Evolutionary conservation across 2,329 filamentous ascomycete genomes (phyloP).

Genomic region (Cytospora mali): DNA sequence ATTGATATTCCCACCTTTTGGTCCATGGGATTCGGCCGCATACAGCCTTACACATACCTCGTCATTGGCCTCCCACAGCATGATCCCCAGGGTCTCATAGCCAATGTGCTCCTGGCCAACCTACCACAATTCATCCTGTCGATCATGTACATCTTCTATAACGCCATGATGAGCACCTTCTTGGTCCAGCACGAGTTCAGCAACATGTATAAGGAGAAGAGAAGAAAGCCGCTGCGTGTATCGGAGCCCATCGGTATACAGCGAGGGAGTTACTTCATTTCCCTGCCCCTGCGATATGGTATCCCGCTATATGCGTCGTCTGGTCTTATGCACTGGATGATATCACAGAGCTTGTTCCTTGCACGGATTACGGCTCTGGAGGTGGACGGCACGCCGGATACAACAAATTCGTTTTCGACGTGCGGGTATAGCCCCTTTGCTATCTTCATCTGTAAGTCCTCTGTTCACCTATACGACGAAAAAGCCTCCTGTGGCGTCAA

Average conservation of each 20-base stretch:
- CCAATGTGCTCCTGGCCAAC: slow-evolving; percentile 47
- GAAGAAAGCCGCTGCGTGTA: slow-evolving; percentile 45
- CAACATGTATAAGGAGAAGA: slow-evolving; percentile 35
- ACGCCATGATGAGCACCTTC: slow-evolving; percentile 49
- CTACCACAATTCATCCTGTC: slow-evolving; percentile 50
- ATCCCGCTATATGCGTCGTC: slow-evolving; percentile 42
- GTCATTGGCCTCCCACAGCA: slow-evolving; percentile 32
- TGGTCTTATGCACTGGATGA: slow-evolving; percentile 50
- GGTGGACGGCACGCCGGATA: slow-evolving; percentile 32
- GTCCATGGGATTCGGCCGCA: slow-evolving; percentile 36
- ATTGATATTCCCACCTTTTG: slow-evolving; percentile 32
- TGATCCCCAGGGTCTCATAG: slow-evolving; percentile 37
- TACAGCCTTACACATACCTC: slow-evolving; percentile 36
- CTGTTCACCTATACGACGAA: background rate
- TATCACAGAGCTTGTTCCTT: slow-evolving; percentile 51
- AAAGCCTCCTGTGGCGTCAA: background rate
- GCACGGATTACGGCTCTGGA: slow-evolving; percentile 39
- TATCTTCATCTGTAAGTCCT: slow-evolving; percentile 27
- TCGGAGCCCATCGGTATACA: slow-evolving; percentile 45
- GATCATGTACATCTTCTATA: slow-evolving; percentile 48
- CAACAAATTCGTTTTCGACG: slow-evolving; percentile 36
- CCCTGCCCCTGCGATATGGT: slow-evolving; percentile 48
- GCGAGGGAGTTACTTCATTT: slow-evolving; percentile 47
- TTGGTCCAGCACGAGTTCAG: slow-evolving; percentile 50
- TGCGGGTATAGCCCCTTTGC: slow-evolving; percentile 37